phyloP scores from a whole-genome alignment of 257 asterid species.

The Nicotiana undulata region DNA sequence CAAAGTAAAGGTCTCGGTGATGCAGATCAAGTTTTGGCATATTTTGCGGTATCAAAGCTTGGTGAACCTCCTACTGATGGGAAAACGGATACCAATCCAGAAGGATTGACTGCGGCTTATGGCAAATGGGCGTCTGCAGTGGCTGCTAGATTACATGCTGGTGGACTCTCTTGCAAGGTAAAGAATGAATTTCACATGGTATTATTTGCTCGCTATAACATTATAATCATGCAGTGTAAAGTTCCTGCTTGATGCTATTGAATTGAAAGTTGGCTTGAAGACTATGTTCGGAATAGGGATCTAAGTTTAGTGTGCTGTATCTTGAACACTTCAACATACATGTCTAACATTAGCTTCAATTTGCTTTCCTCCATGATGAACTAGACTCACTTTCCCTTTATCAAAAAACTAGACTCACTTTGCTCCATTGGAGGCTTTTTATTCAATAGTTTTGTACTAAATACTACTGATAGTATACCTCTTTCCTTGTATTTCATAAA shows the following conservation, averaged over 20 bases:
- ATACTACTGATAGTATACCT: neutral
- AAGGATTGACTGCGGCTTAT: conserved; percentile 85
- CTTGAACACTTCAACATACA: neutral
- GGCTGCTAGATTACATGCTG: conserved; percentile 64
- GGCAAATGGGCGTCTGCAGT: conserved; percentile 96
- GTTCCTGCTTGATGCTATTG: neutral
- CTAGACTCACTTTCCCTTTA: neutral
- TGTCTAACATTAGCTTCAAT: neutral
- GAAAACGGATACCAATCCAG: conserved; percentile 89
- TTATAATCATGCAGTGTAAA: neutral
- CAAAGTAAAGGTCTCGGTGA: conserved; percentile 70
- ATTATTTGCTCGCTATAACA: neutral
- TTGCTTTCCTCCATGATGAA: neutral
- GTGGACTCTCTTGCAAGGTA: conserved; percentile 97
- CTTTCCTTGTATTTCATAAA: neutral
- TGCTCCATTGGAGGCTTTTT: neutral
- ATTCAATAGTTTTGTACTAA: neutral
- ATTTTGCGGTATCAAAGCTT: conserved; percentile 89
- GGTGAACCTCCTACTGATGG: conserved; percentile 94
- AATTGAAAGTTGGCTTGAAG: neutral
- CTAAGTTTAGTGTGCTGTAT: neutral
- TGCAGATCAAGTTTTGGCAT: conserved; percentile 91
- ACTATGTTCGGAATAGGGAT: neutral
- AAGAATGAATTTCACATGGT: neutral
- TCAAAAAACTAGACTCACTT: neutral